Conservation (phyloP, 2,329 filamentous ascomycete genomes). For the Paecilomyces variotii region DNA sequence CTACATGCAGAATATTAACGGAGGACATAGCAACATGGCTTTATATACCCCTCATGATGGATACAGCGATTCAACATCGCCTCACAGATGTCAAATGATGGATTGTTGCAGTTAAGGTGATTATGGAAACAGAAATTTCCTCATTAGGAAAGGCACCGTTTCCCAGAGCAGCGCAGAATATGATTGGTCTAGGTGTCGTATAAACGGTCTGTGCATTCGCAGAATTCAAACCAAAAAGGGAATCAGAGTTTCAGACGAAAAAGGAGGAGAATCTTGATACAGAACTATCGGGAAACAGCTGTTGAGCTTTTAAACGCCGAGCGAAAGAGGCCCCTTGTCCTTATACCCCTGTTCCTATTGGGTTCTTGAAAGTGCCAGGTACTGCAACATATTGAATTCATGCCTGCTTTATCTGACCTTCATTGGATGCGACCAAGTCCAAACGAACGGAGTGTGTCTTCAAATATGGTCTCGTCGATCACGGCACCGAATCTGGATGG, state of each 20-base stretch:
- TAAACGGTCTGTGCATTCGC: background rate
- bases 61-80: background rate
- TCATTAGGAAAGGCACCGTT: background rate
- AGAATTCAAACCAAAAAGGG: background rate
- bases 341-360: background rate
- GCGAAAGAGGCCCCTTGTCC: background rate
- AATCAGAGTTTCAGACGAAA: background rate
- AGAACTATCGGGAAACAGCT: background rate
- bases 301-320: background rate
- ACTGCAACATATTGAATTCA: background rate
- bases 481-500: background rate
- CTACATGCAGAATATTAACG: background rate
- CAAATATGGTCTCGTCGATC: background rate
- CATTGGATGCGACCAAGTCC: background rate
- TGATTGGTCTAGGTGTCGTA: background rate
- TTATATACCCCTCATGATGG: background rate
- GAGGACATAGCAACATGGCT: background rate
- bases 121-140: background rate
- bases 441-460: background rate
- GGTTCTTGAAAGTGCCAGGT: background rate
- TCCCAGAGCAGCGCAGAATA: background rate
- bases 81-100: background rate
- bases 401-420: background rate
- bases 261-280: background rate
- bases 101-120: slow-evolving; percentile 3